Percentiles rank a stretch among this genome's conserved stretches.
These are phyloP conservation scores for Rhodotorula kratochvilovae DNA, from an alignment of 768 basidiomycete genomes.

Conservation along the genomic window DNA sequence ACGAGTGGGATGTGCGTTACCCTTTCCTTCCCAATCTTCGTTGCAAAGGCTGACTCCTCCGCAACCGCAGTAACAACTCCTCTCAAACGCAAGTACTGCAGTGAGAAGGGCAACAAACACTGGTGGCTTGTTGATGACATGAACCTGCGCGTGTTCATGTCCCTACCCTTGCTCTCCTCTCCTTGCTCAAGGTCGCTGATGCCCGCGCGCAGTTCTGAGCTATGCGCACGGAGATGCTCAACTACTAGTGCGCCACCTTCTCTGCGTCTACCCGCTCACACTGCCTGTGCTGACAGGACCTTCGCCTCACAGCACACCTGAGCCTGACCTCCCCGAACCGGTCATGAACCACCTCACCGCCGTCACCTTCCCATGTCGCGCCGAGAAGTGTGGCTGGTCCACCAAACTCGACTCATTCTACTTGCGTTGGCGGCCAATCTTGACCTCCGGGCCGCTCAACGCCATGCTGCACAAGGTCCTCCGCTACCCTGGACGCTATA, in stretches of 20 bases:
- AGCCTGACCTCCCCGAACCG: neutral
- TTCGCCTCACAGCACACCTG: neutral
- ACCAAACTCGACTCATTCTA: slow-evolving; percentile 8
- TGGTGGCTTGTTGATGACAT: slow-evolving; percentile 4
- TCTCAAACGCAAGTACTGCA: neutral
- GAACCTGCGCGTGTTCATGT: neutral
- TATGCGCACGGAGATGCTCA: neutral
- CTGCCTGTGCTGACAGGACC: neutral
- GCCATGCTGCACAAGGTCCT: neutral
- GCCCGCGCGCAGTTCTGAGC: neutral
- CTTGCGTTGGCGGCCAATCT: neutral
- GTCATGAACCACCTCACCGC: slow-evolving; percentile 8
- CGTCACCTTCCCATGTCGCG: neutral
- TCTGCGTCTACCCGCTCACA: neutral
- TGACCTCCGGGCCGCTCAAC: neutral
- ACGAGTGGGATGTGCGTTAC: slow-evolving; percentile 13
- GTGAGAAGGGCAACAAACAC: neutral
- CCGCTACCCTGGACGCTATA: neutral
- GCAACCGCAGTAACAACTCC: neutral
- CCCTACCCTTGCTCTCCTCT: neutral
- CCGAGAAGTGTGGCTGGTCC: slow-evolving; percentile 4
- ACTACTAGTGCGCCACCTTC: neutral
- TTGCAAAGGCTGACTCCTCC: neutral
- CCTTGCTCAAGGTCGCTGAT: too few species aligned
- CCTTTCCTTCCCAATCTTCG: too few species aligned